Base-by-base conservation (phyloP, 2,329 filamentous ascomycete genomes). In the Colletotrichum orchidophilum region DNA sequence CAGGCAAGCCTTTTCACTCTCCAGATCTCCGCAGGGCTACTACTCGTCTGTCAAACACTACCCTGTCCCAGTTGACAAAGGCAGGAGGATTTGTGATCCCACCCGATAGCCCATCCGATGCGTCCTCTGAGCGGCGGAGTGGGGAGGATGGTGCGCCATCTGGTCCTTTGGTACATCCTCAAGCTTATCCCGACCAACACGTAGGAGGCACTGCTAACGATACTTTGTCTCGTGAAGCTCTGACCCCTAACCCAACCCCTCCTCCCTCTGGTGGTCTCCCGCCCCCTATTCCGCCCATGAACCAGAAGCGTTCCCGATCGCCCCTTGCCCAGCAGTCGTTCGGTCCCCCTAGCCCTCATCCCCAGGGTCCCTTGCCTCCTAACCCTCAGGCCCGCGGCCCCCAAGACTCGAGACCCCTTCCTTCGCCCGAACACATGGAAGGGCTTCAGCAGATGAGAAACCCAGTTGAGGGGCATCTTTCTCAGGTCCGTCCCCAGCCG, bases 41-140 rank as follows among this genome's bases (percentile, higher is more conserved):
- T 75, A 95, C 92, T 75, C 92, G 94, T 26, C 91, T 98, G 79
- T 97, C 96, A 29, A 89, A 87, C 75, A 91, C 91, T 1, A 98
- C 96, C 1, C 85, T 98, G 55, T 88, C 91, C 54, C 94, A 98
- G 78, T 86, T 98, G 78, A 90, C 90, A 35, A 92, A 92, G 74
- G 93, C 92, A 55, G 90, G 89, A 64, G 88, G 87, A 26, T 80
- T 89, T 59, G 78, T 83, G 57, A 78, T 88, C 63, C 78, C 84
- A 54, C 78, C 78, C 9, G 78, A 81, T 50, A 77, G 77, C 61
- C 76, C 77, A 68, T 75, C 77, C 49, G 79, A 81, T 54, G 77
- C 78, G 66, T 66, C 71, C 71, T 67, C 75, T 74, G 74, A 76
- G 72, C 79, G 76, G 73, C 79, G 77, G 67, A 77, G 76, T 57